phyloP scores from a whole-genome alignment of 345 rosid species.

The Combretum micranthum region DNA sequence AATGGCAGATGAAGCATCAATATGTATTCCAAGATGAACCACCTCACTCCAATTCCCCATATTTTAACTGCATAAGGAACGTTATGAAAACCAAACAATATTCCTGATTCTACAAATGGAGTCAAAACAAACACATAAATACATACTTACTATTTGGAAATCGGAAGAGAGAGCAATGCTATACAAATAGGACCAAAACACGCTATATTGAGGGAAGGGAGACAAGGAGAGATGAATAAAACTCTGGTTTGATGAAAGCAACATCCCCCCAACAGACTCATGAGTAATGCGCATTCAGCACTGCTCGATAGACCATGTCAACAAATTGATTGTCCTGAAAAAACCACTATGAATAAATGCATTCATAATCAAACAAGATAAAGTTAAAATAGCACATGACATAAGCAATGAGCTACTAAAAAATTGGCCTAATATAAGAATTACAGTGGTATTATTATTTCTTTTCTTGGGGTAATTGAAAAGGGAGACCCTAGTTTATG shows the following conservation, averaged over 20 bases:
- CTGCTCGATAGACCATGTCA: conserved; percentile 62
- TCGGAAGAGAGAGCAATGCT: conserved; percentile 9
- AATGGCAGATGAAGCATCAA: too few species aligned
- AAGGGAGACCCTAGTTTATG: too few species aligned
- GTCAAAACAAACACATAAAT: neutral
- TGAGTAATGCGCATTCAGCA: conserved; percentile 60
- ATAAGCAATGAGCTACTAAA: too few species aligned
- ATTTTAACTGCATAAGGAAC: neutral
- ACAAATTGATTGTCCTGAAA: conserved; percentile 71
- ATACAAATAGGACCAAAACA: conserved; percentile 24
- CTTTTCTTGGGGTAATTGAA: too few species aligned
- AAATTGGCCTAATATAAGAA: too few species aligned
- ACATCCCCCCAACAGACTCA: conserved; percentile 18
- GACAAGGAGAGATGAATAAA: conserved; percentile 15
- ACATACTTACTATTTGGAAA: neutral
- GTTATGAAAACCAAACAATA: too few species aligned
- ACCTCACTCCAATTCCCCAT: too few species aligned
- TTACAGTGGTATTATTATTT: too few species aligned
- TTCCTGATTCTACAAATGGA: neutral
- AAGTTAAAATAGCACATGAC: too few species aligned
- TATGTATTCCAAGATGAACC: too few species aligned
- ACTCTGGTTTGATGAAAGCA: conserved; percentile 8
- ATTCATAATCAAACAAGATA: neutral
- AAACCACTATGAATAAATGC: neutral
- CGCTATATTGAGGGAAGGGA: neutral